These are phyloP conservation scores for Globisporangium cystogenes DNA, from an alignment of 352 stramenopile genomes.

Conservation along the genomic window DNA sequence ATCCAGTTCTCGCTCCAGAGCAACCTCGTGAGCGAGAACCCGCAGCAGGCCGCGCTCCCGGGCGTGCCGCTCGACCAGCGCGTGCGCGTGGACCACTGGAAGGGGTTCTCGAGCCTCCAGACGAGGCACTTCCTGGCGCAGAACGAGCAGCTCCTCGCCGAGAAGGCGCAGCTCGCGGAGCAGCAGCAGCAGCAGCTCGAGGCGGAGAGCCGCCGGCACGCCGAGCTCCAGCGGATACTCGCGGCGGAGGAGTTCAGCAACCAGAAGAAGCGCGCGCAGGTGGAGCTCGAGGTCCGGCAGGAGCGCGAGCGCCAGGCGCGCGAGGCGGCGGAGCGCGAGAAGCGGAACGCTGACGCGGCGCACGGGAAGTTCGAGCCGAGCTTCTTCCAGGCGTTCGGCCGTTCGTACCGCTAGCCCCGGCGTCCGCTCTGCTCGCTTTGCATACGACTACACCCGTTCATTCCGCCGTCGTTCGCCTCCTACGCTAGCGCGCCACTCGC, in stretches of 20 bases:
- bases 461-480: not conserved
- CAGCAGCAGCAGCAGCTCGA: constrained; percentile 29
- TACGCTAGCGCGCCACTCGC: constrained; percentile 7
- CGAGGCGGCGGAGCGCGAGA: constrained; percentile 51
- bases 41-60: constrained; percentile 38
- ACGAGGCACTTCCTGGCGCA: constrained; percentile 42
- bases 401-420: constrained; percentile 74
- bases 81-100: constrained; percentile 79
- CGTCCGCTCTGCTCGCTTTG: not conserved
- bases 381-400: constrained; percentile 73
- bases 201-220: constrained; percentile 27
- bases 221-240: constrained; percentile 39
- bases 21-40: constrained; percentile 70
- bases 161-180: constrained; percentile 37
- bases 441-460: not conserved
- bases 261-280: constrained; percentile 41
- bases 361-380: constrained; percentile 59
- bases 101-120: constrained; percentile 61
- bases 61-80: constrained; percentile 35
- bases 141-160: constrained; percentile 53
- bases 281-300: constrained; percentile 48
- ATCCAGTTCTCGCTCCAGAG: constrained; percentile 55
- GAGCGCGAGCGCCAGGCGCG: constrained; percentile 40
- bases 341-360: constrained; percentile 37
- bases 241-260: constrained; percentile 38